Conservation (phyloP, 139 green algal genomes). For the Chlamydomonas eustigma region DNA sequence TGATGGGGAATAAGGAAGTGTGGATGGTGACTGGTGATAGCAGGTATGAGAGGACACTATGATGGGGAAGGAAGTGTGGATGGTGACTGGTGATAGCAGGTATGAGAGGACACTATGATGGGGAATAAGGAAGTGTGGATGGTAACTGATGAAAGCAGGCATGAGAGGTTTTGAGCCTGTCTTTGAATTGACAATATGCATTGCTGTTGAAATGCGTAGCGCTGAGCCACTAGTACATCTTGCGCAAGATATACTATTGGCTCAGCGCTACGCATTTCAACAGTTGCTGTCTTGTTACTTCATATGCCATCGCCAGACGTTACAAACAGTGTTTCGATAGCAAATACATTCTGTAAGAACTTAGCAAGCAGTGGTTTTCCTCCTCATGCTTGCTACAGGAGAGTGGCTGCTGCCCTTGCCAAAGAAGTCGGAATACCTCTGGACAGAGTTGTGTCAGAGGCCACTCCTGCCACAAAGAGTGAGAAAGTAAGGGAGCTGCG, state of each 20-base stretch:
- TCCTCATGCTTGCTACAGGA: constrained; percentile 16
- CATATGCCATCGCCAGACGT: too few relatives aligned
- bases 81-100: constrained; percentile 22
- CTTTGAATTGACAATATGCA: neutral
- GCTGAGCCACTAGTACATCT: too few relatives aligned
- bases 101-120: constrained; percentile 16
- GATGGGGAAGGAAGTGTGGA: constrained; percentile 9
- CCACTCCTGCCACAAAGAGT: constrained; percentile 61
- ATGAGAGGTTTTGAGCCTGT: constrained; percentile 18
- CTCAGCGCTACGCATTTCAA: too few relatives aligned
- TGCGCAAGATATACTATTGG: too few relatives aligned
- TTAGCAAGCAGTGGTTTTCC: too few relatives aligned
- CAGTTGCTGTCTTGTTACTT: too few relatives aligned
- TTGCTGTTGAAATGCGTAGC: too few relatives aligned
- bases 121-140: constrained; percentile 10
- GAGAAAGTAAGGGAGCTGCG: neutral
- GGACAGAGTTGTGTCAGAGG: constrained; percentile 50
- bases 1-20: neutral
- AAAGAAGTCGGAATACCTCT: constrained; percentile 59
- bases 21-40: constrained; percentile 23
- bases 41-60: constrained; percentile 14
- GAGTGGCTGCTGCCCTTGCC: constrained; percentile 37
- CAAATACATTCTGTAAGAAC: too few relatives aligned
- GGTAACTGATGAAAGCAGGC: constrained; percentile 19
- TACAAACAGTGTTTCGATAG: too few relatives aligned